Conservation (phyloP, 805 yeast genomes). For the Metschnikowia matae region DNA sequence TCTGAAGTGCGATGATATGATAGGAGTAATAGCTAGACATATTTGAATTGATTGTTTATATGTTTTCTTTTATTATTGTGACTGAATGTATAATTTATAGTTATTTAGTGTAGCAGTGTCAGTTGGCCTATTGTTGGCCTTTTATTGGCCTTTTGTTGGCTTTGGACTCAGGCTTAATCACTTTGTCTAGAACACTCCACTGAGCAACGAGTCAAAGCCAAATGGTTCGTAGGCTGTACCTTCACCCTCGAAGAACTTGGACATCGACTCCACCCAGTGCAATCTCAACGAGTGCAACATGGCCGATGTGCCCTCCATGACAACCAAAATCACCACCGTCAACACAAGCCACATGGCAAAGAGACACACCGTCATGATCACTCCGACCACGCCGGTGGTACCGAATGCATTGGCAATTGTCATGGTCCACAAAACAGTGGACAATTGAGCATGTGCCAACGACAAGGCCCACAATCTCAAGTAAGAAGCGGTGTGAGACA, state of each 20-base stretch:
- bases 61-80: too few species aligned
- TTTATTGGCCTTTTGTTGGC: too few species aligned
- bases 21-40: too few species aligned
- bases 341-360: constrained; percentile 94
- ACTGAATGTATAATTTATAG: too few species aligned
- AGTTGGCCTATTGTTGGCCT: too few species aligned
- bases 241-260: constrained; percentile 96
- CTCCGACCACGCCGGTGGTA: constrained; percentile 59
- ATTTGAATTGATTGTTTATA: too few species aligned
- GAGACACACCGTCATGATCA: constrained; percentile 67
- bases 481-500: constrained; percentile 97
- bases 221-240: constrained; percentile 91
- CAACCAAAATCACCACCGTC: constrained; percentile 85
- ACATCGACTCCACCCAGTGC: constrained; percentile 99
- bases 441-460: constrained; percentile 93
- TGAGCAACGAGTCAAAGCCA: constrained; percentile 42
- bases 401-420: constrained; percentile 79
- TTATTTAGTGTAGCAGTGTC: too few species aligned
- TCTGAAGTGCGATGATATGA: too few species aligned
- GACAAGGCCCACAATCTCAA: constrained; percentile 96
- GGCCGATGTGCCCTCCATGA: constrained; percentile 99
- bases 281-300: constrained; percentile 97
- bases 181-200: constrained; percentile 11
- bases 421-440: constrained; percentile 95
- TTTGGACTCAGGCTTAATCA: too few species aligned